Evolutionary conservation across 1,284 basidiomycete species (phyloP), one percentile per base, ranked within the genome.

Genomic region (Malassezia furfur): DNA sequence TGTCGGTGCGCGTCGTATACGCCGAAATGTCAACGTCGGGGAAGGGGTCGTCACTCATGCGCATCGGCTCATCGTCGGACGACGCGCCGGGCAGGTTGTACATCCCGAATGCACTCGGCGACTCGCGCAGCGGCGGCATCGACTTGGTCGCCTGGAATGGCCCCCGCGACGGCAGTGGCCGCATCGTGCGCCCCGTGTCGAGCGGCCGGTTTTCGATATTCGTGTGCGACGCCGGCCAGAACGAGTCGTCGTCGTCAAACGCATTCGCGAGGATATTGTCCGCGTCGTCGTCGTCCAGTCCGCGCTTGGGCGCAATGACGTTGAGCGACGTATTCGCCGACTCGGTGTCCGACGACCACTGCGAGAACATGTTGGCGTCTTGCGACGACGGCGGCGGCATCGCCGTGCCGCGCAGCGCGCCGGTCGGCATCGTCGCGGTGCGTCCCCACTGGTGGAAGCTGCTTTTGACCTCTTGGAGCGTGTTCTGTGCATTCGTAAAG

Each of bases 381-480:
- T 28, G 34, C 21, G 41, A n/a, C 1, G 37, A 22, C n/a, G 41
- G 36, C 4, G 47, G 45, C 19, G 36, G 25, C 40, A 22, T 22
- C 21, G 36, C 31, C 14, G 25, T 8, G 21, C 54, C 54, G 30
- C 44, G 54, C 15, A 52, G 21, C 17, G 50, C 48, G 7, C 48
- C 54, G n/a, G 37, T 19, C 22, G 54, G 54, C 19, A 57, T 45
- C 1, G 49, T 39, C 12, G 54, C 49, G 11, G 54, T 51, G 17
- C 54, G 48, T 9, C 49, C 54, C 54, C 54, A 57, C 17, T 43
- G 43, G 21, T 28, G 21, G 5, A 19, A 47, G 25, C 25, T 48
- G 11, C 22, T 37, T 19, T 48, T 46, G 2, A 48, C 54, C 14
- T 52, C 31, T 11, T 50, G 41, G 0, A 50, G 17, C 14, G 49